Evolutionary conservation across 495 filamentous ascomycete genomes (phyloP).

Genomic region (Lepraria neglecta): DNA sequence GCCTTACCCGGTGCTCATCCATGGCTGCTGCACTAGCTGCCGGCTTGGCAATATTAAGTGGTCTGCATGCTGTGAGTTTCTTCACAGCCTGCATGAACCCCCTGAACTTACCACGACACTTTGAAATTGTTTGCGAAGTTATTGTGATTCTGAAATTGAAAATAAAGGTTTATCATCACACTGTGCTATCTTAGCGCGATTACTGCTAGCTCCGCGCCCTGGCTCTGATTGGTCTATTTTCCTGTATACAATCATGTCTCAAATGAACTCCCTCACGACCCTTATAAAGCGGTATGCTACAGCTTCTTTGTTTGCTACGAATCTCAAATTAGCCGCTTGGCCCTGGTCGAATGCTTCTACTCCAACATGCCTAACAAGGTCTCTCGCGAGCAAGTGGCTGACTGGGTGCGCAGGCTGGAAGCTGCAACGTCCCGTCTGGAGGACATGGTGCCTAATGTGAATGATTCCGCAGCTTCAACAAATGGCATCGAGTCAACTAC

Average conservation of each 20-base stretch:
- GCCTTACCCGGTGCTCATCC: slow-evolving; percentile 2
- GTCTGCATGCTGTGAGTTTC: not conserved
- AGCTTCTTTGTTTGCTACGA: slow-evolving; percentile 1
- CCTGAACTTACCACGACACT: slow-evolving; percentile 4
- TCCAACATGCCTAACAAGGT: not conserved
- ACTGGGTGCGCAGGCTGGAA: slow-evolving; percentile 69
- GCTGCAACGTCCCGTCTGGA: slow-evolving; percentile 93
- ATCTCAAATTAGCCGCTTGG: not conserved
- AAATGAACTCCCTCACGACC: slow-evolving; percentile 95
- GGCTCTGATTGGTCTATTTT: slow-evolving; percentile 3
- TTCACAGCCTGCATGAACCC: slow-evolving; percentile 34
- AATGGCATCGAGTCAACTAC: slow-evolving; percentile 31
- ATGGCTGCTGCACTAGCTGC: not conserved
- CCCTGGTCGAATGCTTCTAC: not conserved
- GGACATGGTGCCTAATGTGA: slow-evolving; percentile 78
- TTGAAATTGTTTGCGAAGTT: not conserved
- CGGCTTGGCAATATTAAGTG: slow-evolving; percentile 28
- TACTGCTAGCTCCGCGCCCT: not conserved
- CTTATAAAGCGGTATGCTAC: slow-evolving; percentile 87
- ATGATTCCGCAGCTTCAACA: slow-evolving; percentile 47
- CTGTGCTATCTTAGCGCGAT: not conserved
- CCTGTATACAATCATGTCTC: slow-evolving; percentile 43
- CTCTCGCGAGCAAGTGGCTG: slow-evolving; percentile 28
- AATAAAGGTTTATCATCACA: not conserved
- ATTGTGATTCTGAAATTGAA: not conserved